phyloP scores from a whole-genome alignment of 1,139 yeast species.

The Geotrichum reessii region DNA sequence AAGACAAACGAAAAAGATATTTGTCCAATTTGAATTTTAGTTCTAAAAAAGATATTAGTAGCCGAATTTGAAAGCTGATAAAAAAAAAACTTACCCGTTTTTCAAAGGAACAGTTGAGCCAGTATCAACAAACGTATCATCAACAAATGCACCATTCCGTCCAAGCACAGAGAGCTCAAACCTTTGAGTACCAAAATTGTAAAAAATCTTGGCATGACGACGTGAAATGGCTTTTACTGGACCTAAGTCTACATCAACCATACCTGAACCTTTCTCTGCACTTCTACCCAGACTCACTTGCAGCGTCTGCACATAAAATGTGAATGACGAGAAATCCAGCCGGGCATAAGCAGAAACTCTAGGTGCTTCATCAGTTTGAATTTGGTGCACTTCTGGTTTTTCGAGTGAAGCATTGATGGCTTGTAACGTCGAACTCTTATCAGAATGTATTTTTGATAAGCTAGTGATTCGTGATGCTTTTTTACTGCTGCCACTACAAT shows the following conservation, averaged over 20 bases:
- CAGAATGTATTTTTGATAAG: slow-evolving; percentile 1
- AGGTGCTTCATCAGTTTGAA: slow-evolving; percentile 5
- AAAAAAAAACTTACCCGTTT: slow-evolving; percentile 41
- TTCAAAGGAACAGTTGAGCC: slow-evolving; percentile 83
- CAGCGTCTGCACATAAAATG: slow-evolving; percentile 91
- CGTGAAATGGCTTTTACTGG: slow-evolving; percentile 88
- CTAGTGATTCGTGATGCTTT: neutral
- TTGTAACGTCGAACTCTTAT: slow-evolving; percentile 16
- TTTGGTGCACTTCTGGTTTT: neutral
- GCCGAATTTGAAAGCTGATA: neutral
- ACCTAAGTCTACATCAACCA: slow-evolving; percentile 85
- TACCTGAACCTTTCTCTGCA: slow-evolving; percentile 50
- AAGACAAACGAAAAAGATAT: slow-evolving; percentile 80
- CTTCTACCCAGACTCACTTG: slow-evolving; percentile 89
- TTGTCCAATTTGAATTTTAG: slow-evolving; percentile 89
- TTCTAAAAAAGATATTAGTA: slow-evolving; percentile 35
- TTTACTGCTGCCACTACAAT: neutral
- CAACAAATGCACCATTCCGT: slow-evolving; percentile 93
- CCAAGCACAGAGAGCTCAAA: slow-evolving; percentile 89
- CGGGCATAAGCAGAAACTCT: slow-evolving; percentile 83
- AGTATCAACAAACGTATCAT: slow-evolving; percentile 78
- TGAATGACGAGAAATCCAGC: slow-evolving; percentile 83
- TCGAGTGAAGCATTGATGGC: slow-evolving; percentile 13
- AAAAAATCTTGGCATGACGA: slow-evolving; percentile 89
- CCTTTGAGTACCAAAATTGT: slow-evolving; percentile 90